Conservation (phyloP, 768 basidiomycete genomes). For the Russula lepida region DNA sequence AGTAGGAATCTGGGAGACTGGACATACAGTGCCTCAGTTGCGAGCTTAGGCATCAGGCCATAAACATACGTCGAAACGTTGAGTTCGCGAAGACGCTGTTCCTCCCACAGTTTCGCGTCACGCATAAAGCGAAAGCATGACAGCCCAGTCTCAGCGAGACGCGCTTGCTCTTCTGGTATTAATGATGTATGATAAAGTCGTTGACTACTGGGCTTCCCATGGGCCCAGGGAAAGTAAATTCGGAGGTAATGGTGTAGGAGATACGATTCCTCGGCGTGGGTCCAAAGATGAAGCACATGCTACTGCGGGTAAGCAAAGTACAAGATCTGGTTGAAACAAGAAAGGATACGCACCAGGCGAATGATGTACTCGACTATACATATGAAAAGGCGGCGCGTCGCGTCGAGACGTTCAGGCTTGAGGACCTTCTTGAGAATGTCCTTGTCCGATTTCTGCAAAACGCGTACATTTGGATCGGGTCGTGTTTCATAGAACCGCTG, state of each 20-base stretch:
- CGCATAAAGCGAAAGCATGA: slow-evolving; percentile 15
- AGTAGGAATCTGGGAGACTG: slow-evolving; percentile 9
- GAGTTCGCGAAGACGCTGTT: slow-evolving; percentile 1
- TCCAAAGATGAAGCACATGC: slow-evolving; percentile 17
- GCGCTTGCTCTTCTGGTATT: slow-evolving; percentile 8
- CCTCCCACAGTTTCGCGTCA: slow-evolving; percentile 16
- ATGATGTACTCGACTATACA: slow-evolving; percentile 12
- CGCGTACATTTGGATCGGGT: slow-evolving; percentile 7
- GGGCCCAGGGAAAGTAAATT: slow-evolving; percentile 18
- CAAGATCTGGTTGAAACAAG: not conserved
- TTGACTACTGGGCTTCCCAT: slow-evolving; percentile 6
- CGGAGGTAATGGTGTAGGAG: slow-evolving; percentile 13
- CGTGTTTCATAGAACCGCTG: slow-evolving; percentile 13
- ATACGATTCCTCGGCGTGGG: slow-evolving; percentile 13
- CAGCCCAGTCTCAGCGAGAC: slow-evolving; percentile 5
- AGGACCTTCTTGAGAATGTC: slow-evolving; percentile 9
- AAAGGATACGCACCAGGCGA: not conserved
- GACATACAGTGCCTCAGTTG: not conserved
- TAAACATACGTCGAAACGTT: not conserved
- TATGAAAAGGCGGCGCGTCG: slow-evolving; percentile 4
- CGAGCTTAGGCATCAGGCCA: not conserved
- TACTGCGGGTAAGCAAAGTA: not conserved
- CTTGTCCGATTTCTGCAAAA: slow-evolving; percentile 12
- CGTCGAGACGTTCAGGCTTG: slow-evolving; percentile 12
- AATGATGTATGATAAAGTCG: slow-evolving; percentile 6